Conservation (phyloP, 2,329 filamentous ascomycete genomes). For the Myriosclerotinia scirpicola region DNA sequence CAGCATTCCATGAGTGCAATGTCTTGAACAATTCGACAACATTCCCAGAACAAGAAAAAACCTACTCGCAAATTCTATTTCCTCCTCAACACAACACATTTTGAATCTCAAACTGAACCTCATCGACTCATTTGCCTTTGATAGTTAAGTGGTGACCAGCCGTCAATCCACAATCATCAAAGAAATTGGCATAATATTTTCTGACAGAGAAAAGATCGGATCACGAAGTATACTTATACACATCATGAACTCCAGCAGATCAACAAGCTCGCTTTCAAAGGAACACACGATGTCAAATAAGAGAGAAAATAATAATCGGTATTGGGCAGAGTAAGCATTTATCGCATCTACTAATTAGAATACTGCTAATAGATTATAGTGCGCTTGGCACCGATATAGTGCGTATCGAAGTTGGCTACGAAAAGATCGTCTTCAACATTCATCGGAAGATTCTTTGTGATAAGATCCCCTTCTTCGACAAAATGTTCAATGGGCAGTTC, state of each 20-base stretch:
- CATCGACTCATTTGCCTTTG: too few species aligned
- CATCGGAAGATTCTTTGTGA: conserved; percentile 24
- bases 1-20: not conserved
- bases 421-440: not conserved
- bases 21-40: not conserved
- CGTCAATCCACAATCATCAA: too few species aligned
- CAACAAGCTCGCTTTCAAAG: not conserved
- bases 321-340: conserved; percentile 3
- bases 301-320: not conserved
- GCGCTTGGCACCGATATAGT: not conserved
- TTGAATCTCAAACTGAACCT: too few species aligned
- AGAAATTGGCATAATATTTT: too few species aligned
- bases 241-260: not conserved
- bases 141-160: too few species aligned
- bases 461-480: conserved; percentile 27
- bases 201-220: too few species aligned
- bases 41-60: not conserved
- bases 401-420: not conserved
- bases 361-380: not conserved
- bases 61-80: too few species aligned
- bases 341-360: too few species aligned
- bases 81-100: not conserved
- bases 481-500: conserved; percentile 26
- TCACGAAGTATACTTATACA: too few species aligned
- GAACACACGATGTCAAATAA: too few species aligned